phyloP scores from a whole-genome alignment of 345 rosid genomes.

The Gossypium longicalyx region DNA sequence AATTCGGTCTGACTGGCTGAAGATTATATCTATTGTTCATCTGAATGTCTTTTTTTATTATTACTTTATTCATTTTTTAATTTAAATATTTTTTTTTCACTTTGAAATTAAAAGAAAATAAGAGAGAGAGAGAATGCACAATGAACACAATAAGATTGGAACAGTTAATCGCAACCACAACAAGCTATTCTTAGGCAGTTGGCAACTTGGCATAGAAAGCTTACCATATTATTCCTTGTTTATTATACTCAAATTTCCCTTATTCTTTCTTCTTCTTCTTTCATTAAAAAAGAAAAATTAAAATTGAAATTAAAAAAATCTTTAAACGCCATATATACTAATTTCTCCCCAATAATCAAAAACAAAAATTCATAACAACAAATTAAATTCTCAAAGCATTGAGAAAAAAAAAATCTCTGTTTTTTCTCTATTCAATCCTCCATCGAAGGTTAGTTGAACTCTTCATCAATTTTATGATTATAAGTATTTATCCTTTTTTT shows the following conservation, averaged over 20 bases:
- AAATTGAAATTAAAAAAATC: not conserved
- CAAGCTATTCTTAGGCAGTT: conserved; percentile 35
- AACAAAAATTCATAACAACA: not conserved
- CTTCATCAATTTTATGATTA: conserved; percentile 2
- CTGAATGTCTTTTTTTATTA: no score
- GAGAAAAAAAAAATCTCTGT: not conserved
- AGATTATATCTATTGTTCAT: no score
- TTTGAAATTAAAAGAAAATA: no score
- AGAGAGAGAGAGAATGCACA: not conserved
- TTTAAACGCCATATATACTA: conserved; percentile 4
- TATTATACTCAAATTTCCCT: conserved; percentile 6
- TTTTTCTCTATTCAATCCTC: conserved; percentile 12
- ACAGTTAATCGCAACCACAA: conserved; percentile 30
- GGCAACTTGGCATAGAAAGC: conserved; percentile 27
- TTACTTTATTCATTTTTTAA: no score
- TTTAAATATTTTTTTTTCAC: no score
- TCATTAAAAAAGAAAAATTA: not conserved
- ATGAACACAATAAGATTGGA: not conserved
- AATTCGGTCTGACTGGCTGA: no score
- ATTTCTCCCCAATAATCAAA: not conserved
- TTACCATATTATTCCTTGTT: conserved; percentile 16
- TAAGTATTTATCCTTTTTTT: not conserved
- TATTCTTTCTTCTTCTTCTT: not conserved
- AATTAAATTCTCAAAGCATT: conserved; percentile 1
- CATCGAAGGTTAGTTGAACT: conserved; percentile 19